Conservation (phyloP, 78 protist genomes). For the Neovahlkampfia damariscottae region DNA sequence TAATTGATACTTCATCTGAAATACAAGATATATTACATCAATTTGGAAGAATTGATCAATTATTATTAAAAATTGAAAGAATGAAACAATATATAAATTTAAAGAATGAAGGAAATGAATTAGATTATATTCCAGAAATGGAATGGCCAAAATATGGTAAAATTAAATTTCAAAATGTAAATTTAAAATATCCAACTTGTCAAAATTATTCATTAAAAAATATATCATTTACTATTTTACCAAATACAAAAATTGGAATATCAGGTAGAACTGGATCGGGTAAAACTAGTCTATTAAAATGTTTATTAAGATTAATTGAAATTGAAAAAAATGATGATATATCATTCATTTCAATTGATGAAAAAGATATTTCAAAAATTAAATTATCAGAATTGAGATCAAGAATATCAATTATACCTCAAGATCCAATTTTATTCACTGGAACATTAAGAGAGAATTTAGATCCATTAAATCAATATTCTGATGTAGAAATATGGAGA, state of each 20-base stretch:
- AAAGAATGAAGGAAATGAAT: slow-evolving; percentile 11
- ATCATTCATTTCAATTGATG: slow-evolving; percentile 27
- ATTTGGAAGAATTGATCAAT: not conserved
- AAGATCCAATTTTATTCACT: slow-evolving; percentile 50
- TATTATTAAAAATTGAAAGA: slow-evolving; percentile 14
- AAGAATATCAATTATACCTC: slow-evolving; percentile 48
- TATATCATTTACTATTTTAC: slow-evolving; percentile 19
- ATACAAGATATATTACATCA: not conserved
- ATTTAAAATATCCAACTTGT: slow-evolving; percentile 36
- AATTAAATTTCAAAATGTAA: slow-evolving; percentile 17
- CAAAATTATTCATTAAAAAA: slow-evolving; percentile 40
- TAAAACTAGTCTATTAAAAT: slow-evolving; percentile 35
- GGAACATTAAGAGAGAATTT: slow-evolving; percentile 50
- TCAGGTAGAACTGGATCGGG: slow-evolving; percentile 81
- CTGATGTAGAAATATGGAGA: not conserved
- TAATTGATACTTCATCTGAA: slow-evolving; percentile 5
- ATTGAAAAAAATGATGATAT: not conserved
- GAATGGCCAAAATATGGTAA: slow-evolving; percentile 14
- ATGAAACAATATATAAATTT: slow-evolving; percentile 7
- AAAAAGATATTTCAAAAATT: slow-evolving; percentile 9
- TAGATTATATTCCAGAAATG: slow-evolving; percentile 11
- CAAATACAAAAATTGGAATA: slow-evolving; percentile 64
- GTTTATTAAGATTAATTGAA: slow-evolving; percentile 48
- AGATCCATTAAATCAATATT: slow-evolving; percentile 22
- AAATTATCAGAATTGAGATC: slow-evolving; percentile 6